A percentile compares a stretch with the other conserved stretches of the same genome.
These are phyloP conservation scores for Populus tomentosa DNA, from an alignment of 441 rosid genomes.

Conservation along the genomic window DNA sequence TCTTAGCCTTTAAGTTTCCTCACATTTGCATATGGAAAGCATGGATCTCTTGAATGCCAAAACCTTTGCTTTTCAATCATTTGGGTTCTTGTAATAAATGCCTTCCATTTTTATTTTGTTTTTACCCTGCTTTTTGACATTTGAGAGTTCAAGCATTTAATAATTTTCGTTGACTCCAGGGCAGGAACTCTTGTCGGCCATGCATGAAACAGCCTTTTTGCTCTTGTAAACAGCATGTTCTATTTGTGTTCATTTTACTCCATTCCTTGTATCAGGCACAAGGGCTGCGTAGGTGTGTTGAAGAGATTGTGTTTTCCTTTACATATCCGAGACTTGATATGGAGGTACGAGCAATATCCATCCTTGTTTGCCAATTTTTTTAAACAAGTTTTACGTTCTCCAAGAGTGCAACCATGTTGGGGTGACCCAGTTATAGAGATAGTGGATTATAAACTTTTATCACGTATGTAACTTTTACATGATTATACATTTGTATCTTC, in stretches of 20 bases:
- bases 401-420: not conserved
- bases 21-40: not conserved
- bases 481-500: not conserved
- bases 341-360: slow-evolving; percentile 48
- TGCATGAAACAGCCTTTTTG: not conserved
- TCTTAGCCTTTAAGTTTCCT: not conserved
- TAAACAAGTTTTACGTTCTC: not conserved
- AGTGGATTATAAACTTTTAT: not conserved
- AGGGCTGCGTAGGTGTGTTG: slow-evolving; percentile 68
- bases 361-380: not conserved
- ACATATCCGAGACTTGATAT: slow-evolving; percentile 93
- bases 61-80: not conserved
- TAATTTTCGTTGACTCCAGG: not conserved
- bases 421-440: not conserved
- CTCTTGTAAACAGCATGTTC: slow-evolving; percentile 11
- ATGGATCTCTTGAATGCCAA: not conserved
- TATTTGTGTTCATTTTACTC: not conserved
- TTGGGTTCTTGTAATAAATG: not conserved
- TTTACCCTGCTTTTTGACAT: not conserved
- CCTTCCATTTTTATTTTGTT: not conserved
- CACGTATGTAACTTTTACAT: not conserved
- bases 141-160: not conserved
- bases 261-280: slow-evolving; percentile 39
- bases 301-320: slow-evolving; percentile 83
- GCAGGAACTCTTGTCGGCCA: slow-evolving; percentile 2